Conservation (phyloP, 352 stramenopile genomes). For the Pythium aquatile region DNA sequence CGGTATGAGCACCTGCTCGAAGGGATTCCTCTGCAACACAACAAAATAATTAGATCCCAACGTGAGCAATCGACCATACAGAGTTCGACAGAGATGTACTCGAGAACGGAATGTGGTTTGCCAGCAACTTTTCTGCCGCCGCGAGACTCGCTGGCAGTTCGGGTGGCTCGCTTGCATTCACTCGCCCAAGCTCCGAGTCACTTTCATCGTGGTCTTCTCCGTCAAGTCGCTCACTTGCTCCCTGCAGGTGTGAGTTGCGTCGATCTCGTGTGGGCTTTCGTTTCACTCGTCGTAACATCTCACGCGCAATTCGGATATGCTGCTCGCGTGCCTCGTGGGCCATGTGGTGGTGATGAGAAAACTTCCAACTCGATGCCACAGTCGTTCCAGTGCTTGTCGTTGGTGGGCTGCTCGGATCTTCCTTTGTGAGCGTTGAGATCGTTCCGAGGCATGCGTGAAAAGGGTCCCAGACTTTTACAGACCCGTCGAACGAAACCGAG, state of each 20-base stretch:
- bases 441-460: conserved; percentile 38
- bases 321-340: conserved; percentile 33
- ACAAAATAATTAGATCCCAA: not conserved
- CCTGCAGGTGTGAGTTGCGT: not conserved
- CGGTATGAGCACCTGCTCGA: conserved; percentile 34
- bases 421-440: conserved; percentile 37
- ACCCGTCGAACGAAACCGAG: conserved; percentile 40
- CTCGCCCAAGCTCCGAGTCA: not conserved
- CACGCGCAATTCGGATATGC: conserved; percentile 34
- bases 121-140: conserved; percentile 17
- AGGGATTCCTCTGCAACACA: conserved; percentile 33
- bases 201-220: not conserved
- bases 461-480: conserved; percentile 53
- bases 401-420: not conserved
- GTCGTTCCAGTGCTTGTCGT: conserved; percentile 21
- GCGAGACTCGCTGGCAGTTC: conserved; percentile 5
- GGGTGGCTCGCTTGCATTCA: not conserved
- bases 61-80: no score
- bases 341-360: conserved; percentile 35
- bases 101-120: conserved; percentile 37
- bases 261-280: conserved; percentile 27
- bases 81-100: conserved; percentile 6
- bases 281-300: conserved; percentile 44
- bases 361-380: conserved; percentile 40
- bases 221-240: not conserved